phyloP scores from a whole-genome alignment of 495 filamentous ascomycete species.

The Glutinoglossum americanum region DNA sequence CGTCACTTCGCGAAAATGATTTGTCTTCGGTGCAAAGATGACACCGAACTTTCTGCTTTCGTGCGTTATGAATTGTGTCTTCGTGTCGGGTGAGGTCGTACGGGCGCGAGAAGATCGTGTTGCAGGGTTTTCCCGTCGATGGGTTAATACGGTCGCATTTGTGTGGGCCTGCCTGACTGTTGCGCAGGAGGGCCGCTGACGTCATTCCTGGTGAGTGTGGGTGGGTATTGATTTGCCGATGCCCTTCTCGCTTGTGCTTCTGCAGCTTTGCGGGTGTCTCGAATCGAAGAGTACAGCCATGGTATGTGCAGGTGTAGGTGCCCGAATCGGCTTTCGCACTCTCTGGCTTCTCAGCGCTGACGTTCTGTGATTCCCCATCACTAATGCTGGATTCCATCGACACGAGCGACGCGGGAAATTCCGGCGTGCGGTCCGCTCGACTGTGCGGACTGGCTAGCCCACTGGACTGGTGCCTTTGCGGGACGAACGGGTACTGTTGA shows the following conservation, averaged over 20 bases:
- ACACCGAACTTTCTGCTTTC: slow-evolving; percentile 90
- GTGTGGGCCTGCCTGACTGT: slow-evolving; percentile 74
- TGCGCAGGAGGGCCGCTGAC: slow-evolving; percentile 32
- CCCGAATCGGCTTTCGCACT: slow-evolving; percentile 55
- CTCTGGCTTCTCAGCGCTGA: slow-evolving; percentile 27
- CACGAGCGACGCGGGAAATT: slow-evolving; percentile 38
- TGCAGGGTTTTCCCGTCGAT: slow-evolving; percentile 88
- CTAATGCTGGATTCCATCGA: slow-evolving; percentile 44
- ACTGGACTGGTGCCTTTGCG: slow-evolving; percentile 15
- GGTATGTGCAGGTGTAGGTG: slow-evolving; percentile 89
- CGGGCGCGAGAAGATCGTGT: slow-evolving; percentile 85
- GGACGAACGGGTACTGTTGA: slow-evolving; percentile 38
- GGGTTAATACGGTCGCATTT: slow-evolving; percentile 85
- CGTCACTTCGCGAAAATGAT: slow-evolving; percentile 85
- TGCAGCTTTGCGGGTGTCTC: slow-evolving; percentile 69
- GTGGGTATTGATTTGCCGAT: slow-evolving; percentile 34
- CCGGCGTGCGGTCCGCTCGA: slow-evolving; percentile 23
- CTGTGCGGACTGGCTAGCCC: slow-evolving; percentile 9
- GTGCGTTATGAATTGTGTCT: slow-evolving; percentile 88
- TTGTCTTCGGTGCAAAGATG: slow-evolving; percentile 92
- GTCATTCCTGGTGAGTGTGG: slow-evolving; percentile 17
- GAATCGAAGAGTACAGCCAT: slow-evolving; percentile 74
- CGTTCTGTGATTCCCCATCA: slow-evolving; percentile 19
- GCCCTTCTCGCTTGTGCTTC: slow-evolving; percentile 87
- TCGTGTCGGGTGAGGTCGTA: slow-evolving; percentile 96